Evolutionary conservation across 768 basidiomycete species (phyloP).

Genomic region (Leccinum fibrillosum): DNA sequence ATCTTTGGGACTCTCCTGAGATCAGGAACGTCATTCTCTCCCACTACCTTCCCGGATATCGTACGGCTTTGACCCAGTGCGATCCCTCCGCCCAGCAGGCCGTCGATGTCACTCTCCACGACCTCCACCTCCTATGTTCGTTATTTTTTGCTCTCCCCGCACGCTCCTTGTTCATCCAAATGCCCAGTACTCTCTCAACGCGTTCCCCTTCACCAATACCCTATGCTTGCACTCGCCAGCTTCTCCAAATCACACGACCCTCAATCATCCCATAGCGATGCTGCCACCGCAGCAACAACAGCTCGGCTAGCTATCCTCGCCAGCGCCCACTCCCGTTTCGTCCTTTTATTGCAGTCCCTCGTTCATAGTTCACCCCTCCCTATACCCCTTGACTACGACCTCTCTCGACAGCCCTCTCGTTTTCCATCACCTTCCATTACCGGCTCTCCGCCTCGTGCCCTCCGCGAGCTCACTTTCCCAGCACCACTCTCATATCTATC

Average conservation of each 20-base stretch:
- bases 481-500: conserved; percentile 59
- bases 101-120: conserved; percentile 52
- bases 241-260: conserved; percentile 37
- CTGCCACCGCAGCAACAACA: conserved; percentile 17
- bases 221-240: conserved; percentile 59
- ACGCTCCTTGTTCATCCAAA: conserved; percentile 3
- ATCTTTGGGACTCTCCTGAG: conserved; percentile 30
- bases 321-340: conserved; percentile 69
- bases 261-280: conserved; percentile 32
- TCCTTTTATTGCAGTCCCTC: conserved; percentile 69
- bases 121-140: conserved; percentile 67
- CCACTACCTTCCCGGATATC: conserved; percentile 58
- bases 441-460: conserved; percentile 28
- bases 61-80: conserved; percentile 38
- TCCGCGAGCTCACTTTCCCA: conserved; percentile 68
- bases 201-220: conserved; percentile 66
- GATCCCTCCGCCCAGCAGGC: conserved; percentile 41
- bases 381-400: conserved; percentile 44
- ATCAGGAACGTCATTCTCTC: conserved; percentile 40
- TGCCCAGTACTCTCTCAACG: conserved; percentile 60
- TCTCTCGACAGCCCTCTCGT: conserved; percentile 26
- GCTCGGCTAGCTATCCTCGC: conserved; percentile 45
- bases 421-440: conserved; percentile 13
- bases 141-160: conserved; percentile 18
- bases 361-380: conserved; percentile 58